These are phyloP conservation scores for Scheffersomyces lignosus DNA, from an alignment of 805 yeast genomes.

Conservation along the genomic window DNA sequence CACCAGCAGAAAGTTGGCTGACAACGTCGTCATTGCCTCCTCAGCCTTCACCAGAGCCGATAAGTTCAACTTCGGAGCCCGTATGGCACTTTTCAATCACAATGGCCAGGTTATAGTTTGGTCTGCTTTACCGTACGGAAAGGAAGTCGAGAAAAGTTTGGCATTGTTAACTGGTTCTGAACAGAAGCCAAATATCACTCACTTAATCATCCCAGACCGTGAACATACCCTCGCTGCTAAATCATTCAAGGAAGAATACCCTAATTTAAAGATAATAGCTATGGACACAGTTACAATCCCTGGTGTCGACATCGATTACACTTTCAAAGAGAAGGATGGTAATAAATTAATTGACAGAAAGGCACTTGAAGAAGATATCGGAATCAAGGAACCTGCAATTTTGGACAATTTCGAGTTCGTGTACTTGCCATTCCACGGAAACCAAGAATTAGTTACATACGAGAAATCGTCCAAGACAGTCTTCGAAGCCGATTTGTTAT, in stretches of 20 bases:
- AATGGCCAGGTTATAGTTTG: conserved; percentile 44
- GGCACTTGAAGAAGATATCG: conserved; percentile 23
- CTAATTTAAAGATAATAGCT: conserved; percentile 54
- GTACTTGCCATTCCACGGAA: conserved; percentile 55
- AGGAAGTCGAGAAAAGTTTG: conserved; percentile 42
- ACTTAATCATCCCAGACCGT: conserved; percentile 59
- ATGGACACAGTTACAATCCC: conserved; percentile 41
- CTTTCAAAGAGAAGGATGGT: conserved; percentile 33
- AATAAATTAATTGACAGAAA: conserved; percentile 28
- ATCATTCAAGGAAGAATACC: conserved; percentile 50
- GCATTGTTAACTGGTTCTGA: conserved; percentile 31
- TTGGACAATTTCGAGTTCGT: conserved; percentile 51
- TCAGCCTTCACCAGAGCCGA: conserved; percentile 33
- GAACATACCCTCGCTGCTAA: conserved; percentile 67
- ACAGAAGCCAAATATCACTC: conserved; percentile 39
- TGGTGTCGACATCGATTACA: conserved; percentile 36
- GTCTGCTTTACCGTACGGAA: conserved; percentile 58
- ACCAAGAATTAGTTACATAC: conserved; percentile 56
- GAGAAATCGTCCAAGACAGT: conserved; percentile 49
- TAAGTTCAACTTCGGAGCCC: conserved; percentile 38
- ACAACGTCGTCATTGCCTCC: conserved; percentile 35
- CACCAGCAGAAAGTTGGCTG: conserved; percentile 28
- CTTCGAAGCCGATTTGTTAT: conserved; percentile 60
- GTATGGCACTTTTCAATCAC: conserved; percentile 41
- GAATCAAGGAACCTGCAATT: conserved; percentile 39